These are phyloP conservation scores for Phanerochaete carnosa DNA, from an alignment of 768 basidiomycete species.

Conservation along the genomic window DNA sequence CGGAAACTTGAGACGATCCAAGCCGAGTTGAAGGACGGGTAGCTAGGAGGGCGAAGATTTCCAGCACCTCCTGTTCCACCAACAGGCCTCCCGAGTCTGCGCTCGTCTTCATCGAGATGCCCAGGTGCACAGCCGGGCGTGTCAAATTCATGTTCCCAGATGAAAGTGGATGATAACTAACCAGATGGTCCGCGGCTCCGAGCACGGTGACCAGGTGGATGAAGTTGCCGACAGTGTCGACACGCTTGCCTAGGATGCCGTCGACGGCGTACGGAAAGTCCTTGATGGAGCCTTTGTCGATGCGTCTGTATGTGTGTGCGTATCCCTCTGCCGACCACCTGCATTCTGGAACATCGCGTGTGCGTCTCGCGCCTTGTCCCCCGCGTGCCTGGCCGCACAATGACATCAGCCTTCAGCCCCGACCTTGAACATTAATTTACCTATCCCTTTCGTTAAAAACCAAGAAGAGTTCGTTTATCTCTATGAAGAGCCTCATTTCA, in stretches of 20 bases:
- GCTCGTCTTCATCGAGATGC: constrained; percentile 44
- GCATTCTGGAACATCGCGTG: constrained; percentile 6
- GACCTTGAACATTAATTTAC: background rate
- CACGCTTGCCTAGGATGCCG: constrained; percentile 30
- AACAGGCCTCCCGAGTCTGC: constrained; percentile 39
- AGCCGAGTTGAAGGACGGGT: too few species aligned
- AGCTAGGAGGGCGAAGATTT: constrained; percentile 34
- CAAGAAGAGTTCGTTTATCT: constrained; percentile 39
- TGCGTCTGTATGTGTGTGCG: constrained; percentile 23
- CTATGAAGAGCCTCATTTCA: constrained; percentile 18
- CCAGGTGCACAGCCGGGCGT: constrained; percentile 30
- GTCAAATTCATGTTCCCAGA: background rate
- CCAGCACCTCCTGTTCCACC: constrained; percentile 46
- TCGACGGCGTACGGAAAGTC: constrained; percentile 33
- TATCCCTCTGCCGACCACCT: background rate
- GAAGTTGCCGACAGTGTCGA: constrained; percentile 51
- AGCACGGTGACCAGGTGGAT: constrained; percentile 40
- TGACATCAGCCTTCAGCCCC: background rate
- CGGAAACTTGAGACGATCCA: too few species aligned
- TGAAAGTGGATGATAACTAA: constrained; percentile 15
- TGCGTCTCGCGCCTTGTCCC: constrained; percentile 16
- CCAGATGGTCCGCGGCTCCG: constrained; percentile 39
- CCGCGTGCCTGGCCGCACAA: background rate
- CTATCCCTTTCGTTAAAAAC: constrained; percentile 32
- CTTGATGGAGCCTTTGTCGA: constrained; percentile 30